Base-by-base conservation (phyloP, 768 basidiomycete genomes). In the Asterophora parasitica region DNA sequence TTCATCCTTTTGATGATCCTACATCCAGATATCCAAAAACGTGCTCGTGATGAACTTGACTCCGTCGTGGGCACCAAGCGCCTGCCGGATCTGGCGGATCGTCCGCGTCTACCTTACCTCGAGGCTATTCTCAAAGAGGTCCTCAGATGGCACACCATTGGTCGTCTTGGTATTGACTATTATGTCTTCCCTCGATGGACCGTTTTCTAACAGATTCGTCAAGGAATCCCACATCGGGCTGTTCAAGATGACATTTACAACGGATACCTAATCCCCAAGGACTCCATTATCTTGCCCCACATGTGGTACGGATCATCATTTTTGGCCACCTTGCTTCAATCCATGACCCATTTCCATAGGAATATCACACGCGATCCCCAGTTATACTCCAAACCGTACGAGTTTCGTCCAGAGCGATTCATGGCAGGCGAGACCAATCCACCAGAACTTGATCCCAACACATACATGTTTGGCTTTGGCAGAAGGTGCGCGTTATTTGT, bases 401-500 rank as follows among this genome's bases (percentile, higher is more conserved):
- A 57, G 34, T 74, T 67, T 44, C 57, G 56, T 9, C 73, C 73
- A 6, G 66, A 68, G 20, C 67, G 73, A 4, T 75, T 66, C 61
- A 53, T 75, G n/a, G 4, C 26, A 1, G 37, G 23, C 13, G 36
- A 54, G 4, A 46, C 52, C 7, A 19, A 46, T 2, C 43, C 55
- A 19, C 61, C 67, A 3, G 65, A 72, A 46, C 45, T 43, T 2
- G 72, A 74, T 42, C 67, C 72, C 1, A 66, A 64, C 16, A 61
- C 53, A 0, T 64, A 69, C 35, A 68, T 69, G 39, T 77, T 74
- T 40, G 76, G 76, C 1, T 77, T 74, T 39, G 76, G 76, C 7
- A 58, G 76, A 56, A 66, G 76, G 62, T 60, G 36, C 16, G 58
- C 32, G 20, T 11, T 13, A n/a, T 10, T 10, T 5, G 36, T 31